Evolutionary conservation across 305 asterid genomes (phyloP).

Genomic region (Plantago lanceolata): DNA sequence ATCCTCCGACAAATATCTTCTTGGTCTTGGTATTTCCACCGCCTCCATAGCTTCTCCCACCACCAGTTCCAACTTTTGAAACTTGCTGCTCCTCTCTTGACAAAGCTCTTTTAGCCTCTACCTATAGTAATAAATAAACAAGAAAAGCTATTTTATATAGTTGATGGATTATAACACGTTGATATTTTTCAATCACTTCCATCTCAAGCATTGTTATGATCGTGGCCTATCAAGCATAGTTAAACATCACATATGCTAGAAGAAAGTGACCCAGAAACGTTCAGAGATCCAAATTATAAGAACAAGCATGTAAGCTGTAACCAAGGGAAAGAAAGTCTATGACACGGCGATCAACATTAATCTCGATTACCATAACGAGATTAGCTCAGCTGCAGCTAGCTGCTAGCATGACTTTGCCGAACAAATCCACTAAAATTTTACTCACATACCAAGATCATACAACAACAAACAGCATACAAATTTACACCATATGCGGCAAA

Average conservation of each 20-base stretch:
- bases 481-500: too few species aligned
- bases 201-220: neutral
- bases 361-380: too few species aligned
- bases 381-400: neutral
- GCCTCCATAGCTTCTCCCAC: constrained; percentile 53
- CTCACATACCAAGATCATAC: too few species aligned
- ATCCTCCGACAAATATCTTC: constrained; percentile 86
- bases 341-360: too few species aligned
- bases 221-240: too few species aligned
- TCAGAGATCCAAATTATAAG: too few species aligned
- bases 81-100: constrained; percentile 87
- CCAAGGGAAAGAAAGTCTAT: too few species aligned
- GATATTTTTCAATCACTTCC: neutral
- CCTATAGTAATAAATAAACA: constrained; percentile 30
- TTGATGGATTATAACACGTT: neutral
- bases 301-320: too few species aligned
- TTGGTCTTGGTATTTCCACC: constrained; percentile 61
- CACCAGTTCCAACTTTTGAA: constrained; percentile 53
- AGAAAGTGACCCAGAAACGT: too few species aligned
- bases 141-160: neutral
- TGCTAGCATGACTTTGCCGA: neutral
- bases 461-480: neutral
- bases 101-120: constrained; percentile 84
- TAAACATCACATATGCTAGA: too few species aligned
- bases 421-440: neutral